A percentile compares a stretch with the other conserved stretches of the same genome.
phyloP scores from a whole-genome alignment of 257 asterid genomes.

The Anisodus acutangulus region DNA sequence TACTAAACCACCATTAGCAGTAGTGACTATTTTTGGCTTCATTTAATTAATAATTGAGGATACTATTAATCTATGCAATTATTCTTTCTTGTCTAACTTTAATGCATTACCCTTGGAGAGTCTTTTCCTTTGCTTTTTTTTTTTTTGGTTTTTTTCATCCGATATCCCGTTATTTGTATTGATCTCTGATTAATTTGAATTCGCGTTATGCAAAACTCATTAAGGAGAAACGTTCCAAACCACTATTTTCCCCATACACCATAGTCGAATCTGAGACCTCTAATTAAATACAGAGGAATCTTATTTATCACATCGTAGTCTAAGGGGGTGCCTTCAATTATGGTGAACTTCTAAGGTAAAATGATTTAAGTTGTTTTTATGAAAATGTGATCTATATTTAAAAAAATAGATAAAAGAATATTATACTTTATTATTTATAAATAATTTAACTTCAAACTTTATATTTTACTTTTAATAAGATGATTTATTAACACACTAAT shows the following conservation, averaged over 20 bases:
- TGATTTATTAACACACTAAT: no score
- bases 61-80: neutral
- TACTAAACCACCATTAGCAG: conserved; percentile 9
- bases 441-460: no score
- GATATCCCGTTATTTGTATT: no score
- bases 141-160: no score
- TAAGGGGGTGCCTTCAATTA: no score
- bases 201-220: neutral
- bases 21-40: neutral
- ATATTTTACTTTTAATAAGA: no score
- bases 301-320: no score
- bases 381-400: neutral
- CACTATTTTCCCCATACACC: neutral
- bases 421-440: no score
- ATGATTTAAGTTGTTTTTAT: neutral
- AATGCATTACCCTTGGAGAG: no score
- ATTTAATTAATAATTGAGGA: neutral
- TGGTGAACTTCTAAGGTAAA: neutral
- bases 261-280: neutral
- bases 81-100: neutral
- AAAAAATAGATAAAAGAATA: no score
- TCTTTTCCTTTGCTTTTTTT: no score
- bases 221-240: neutral
- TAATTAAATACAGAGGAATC: neutral
- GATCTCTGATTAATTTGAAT: no score